Conservation (phyloP, 2,329 filamentous ascomycete species). For the Fusarium anthophilum region DNA sequence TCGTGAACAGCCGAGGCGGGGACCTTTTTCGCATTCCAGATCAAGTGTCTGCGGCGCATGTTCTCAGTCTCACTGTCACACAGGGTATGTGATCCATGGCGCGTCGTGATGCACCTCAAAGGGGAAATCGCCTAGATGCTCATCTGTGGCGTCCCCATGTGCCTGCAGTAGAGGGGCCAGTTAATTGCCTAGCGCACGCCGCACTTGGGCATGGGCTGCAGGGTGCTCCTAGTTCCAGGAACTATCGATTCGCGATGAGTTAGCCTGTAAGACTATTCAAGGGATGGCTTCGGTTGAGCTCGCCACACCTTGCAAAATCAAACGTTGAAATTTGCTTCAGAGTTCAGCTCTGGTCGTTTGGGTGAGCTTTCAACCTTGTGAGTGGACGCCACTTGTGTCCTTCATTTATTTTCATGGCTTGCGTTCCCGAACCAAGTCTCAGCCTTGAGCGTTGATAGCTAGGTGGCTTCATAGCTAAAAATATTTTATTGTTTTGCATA, state of each 20-base stretch:
- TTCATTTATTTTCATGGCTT: constrained; percentile 7
- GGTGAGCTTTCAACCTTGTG: not conserved
- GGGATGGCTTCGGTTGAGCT: constrained; percentile 5
- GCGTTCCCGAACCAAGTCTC: not conserved
- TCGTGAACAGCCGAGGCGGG: not conserved
- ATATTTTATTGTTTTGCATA: constrained; percentile 12
- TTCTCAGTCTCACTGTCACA: constrained; percentile 5
- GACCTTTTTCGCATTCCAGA: constrained; percentile 14
- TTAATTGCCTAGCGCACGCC: not conserved
- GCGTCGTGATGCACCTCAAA: constrained; percentile 10
- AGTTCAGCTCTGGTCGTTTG: constrained; percentile 2
- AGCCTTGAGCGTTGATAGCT: not conserved
- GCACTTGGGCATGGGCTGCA: not conserved
- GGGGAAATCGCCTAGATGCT: constrained; percentile 5
- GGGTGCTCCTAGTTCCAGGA: constrained; percentile 26
- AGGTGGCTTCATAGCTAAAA: not conserved
- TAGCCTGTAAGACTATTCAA: constrained; percentile 4
- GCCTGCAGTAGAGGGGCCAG: constrained; percentile 30
- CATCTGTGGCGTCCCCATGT: constrained; percentile 26
- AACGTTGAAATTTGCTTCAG: constrained; percentile 15
- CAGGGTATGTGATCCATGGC: not conserved
- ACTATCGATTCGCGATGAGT: constrained; percentile 34
- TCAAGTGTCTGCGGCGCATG: constrained; percentile 33
- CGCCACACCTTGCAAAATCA: constrained; percentile 14
- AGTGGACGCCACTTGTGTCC: constrained; percentile 27